Base-by-base conservation (phyloP, 208 protist genomes). In the Leishmania major region DNA sequence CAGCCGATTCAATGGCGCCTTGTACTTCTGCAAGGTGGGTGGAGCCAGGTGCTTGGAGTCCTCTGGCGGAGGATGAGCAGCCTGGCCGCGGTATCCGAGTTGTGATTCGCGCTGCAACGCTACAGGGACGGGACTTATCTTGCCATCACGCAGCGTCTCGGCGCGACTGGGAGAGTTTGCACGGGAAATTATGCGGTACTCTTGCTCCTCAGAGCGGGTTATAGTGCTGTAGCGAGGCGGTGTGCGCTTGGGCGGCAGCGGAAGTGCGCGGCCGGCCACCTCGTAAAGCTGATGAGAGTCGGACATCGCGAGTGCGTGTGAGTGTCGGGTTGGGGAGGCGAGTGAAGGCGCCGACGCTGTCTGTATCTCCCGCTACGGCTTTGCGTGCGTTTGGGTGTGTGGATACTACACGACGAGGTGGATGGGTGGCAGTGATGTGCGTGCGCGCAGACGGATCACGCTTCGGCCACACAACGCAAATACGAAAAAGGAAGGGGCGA, bases 211-310 rank as follows among this genome's bases (percentile, higher is more conserved):
- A 22, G 91, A 88, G 43, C 78, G 60, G n/a, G 90, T 94, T 17
- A 94, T 73, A 51, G 79, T 86, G 49, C 91, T 91, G 72, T 71
- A 78, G 55, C 92, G 92, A 7, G 73, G 84, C 15, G 94, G 92
- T 8, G 91, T 82, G 62, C 75, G 86, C 64, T 78, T 88, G 31
- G 92, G 94, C 66, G 91, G 92, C 22, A 84, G 81, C 53, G 94
- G 92, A n/a, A 94, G 89, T 55, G 82, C 66, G 1, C 85, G 83
- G 15, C 91, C 91, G 4, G 91, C 93, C 31, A 45, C 77, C 28
- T 91, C 89, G 81, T 89, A 90, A 28, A 87, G 67, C 51, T 89
- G 87, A 49, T 88, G 84, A 22, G 84, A 78, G 45, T 81, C 87
- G 10, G 91, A 90, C 91, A 95, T 93, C 7, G 45, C 17, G 73